These are phyloP conservation scores for Mortierella sp. DNA, from an alignment of 371 early-diverging fungal genomes.

Conservation along the genomic window DNA sequence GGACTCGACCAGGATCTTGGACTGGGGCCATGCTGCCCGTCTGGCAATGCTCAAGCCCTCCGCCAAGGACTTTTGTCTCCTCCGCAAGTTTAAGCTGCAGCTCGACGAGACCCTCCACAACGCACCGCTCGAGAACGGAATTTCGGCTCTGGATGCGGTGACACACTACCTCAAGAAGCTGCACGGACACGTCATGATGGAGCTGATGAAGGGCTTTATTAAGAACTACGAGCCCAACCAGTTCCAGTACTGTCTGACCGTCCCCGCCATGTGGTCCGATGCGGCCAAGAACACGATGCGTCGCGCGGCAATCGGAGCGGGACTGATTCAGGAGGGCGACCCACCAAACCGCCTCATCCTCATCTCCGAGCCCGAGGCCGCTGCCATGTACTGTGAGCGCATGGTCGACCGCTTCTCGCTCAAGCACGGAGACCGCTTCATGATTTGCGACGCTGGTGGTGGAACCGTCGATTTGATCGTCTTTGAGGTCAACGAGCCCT, in stretches of 20 bases:
- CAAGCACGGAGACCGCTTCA: constrained; percentile 64
- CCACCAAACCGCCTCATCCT: constrained; percentile 63
- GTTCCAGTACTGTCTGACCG: constrained; percentile 66
- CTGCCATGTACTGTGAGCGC: constrained; percentile 67
- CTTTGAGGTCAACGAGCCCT: constrained; percentile 55
- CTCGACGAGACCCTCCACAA: constrained; percentile 64
- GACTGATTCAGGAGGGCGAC: constrained; percentile 58
- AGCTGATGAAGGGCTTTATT: constrained; percentile 62
- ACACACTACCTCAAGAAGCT: constrained; percentile 63
- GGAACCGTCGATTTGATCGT: constrained; percentile 74
- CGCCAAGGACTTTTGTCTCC: constrained; percentile 54
- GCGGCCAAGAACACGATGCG: constrained; percentile 66
- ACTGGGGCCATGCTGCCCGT: constrained; percentile 72
- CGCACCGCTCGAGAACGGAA: constrained; percentile 59
- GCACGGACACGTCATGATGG: constrained; percentile 60
- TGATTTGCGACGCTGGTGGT: constrained; percentile 78
- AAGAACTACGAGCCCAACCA: constrained; percentile 60
- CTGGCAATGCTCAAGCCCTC: constrained; percentile 66
- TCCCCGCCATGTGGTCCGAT: constrained; percentile 69
- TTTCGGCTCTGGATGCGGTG: constrained; percentile 62
- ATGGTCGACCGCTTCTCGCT: constrained; percentile 65
- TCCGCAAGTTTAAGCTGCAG: constrained; percentile 69
- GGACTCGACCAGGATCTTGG: constrained; percentile 55
- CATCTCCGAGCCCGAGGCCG: constrained; percentile 70
- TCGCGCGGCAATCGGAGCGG: constrained; percentile 64